A percentile compares a stretch with the other conserved stretches of the same genome.
These are phyloP conservation scores for Wallacemonas rigidus DNA, from an alignment of 208 protist genomes.

Conservation along the genomic window DNA sequence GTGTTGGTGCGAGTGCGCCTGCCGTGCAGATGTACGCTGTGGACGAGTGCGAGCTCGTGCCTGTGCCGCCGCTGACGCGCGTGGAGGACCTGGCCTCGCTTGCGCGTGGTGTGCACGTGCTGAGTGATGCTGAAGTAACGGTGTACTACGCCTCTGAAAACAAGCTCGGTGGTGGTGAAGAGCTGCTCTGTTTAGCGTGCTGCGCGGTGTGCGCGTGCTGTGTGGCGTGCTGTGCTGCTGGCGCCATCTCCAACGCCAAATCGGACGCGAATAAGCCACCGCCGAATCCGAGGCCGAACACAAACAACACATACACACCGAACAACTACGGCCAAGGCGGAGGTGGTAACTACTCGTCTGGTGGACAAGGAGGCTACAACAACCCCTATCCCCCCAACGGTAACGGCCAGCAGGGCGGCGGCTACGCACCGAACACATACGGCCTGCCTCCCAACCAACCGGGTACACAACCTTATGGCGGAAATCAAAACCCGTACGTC, in stretches of 20 bases:
- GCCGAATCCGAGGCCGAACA: neutral
- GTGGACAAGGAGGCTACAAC: neutral
- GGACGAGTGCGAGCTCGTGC: neutral
- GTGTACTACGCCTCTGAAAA: neutral
- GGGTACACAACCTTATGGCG: too few relatives aligned
- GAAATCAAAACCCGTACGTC: too few relatives aligned
- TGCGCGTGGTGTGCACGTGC: neutral
- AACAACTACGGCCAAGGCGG: conserved; percentile 19
- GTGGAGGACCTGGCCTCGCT: neutral
- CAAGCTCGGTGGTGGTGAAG: neutral
- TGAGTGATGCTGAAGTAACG: neutral
- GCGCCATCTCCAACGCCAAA: neutral
- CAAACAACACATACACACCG: conserved; percentile 16
- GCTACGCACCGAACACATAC: conserved; percentile 14
- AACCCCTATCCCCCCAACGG: neutral
- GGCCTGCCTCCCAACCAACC: neutral
- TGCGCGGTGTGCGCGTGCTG: conserved; percentile 24
- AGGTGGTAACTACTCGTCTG: neutral
- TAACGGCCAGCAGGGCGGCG: neutral
- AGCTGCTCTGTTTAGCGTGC: conserved; percentile 1
- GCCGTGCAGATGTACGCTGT: conserved; percentile 17
- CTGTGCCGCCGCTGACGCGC: conserved; percentile 5
- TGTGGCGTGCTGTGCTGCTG: conserved; percentile 22
- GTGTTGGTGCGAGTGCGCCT: neutral
- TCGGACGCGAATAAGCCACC: conserved; percentile 2